These are phyloP conservation scores for Oryza brachyantha DNA, from an alignment of 176 grass and related monocot species.

Conservation along the genomic window DNA sequence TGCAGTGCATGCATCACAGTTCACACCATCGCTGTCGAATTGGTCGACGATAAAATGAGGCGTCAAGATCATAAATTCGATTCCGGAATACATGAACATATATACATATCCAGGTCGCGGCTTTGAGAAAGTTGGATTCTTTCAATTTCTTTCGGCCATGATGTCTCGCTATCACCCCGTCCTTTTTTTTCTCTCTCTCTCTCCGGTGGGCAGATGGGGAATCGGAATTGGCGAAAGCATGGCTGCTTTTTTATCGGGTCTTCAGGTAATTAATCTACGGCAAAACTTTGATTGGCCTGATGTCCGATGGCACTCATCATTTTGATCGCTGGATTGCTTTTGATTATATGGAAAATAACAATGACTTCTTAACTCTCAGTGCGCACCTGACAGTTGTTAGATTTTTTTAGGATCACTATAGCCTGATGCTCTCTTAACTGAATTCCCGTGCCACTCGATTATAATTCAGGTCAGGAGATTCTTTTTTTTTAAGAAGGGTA, in stretches of 20 bases:
- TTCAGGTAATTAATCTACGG: slow-evolving; percentile 19
- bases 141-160: slow-evolving; percentile 30
- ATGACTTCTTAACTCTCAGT: neutral
- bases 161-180: neutral
- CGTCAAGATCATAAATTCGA: slow-evolving; percentile 22
- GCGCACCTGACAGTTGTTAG: neutral
- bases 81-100: slow-evolving; percentile 2
- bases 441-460: neutral
- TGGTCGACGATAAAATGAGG: neutral
- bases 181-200: neutral
- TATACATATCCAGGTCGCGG: neutral
- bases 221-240: slow-evolving; percentile 12
- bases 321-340: neutral
- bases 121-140: slow-evolving; percentile 38
- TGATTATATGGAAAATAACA: neutral
- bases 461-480: neutral
- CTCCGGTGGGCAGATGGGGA: slow-evolving; percentile 7
- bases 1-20: neutral
- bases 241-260: slow-evolving; percentile 8
- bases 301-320: neutral
- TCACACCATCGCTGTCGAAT: slow-evolving; percentile 17
- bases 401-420: neutral
- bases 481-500: too few relatives aligned
- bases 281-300: neutral
- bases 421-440: neutral